Conservation (phyloP, 2,329 filamentous ascomycete genomes). For the Penicillium palitans region DNA sequence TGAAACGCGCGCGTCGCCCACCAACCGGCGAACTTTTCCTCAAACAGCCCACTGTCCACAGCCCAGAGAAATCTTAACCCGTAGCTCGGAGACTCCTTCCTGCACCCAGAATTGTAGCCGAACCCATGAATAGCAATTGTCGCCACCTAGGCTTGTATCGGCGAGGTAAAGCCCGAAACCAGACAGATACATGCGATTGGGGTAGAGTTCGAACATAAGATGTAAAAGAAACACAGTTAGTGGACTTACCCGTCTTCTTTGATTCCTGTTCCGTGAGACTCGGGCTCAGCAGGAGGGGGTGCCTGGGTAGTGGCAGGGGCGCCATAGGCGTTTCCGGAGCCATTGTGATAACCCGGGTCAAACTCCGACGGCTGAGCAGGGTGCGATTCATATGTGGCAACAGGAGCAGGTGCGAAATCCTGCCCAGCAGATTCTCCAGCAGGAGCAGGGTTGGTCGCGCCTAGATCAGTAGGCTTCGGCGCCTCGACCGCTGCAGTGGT, state of each 20-base stretch:
- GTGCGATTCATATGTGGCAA: conserved; percentile 24
- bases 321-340: conserved; percentile 29
- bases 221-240: conserved; percentile 20
- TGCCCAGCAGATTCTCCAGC: conserved; percentile 37
- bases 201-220: conserved; percentile 14
- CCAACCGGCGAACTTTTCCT: neutral
- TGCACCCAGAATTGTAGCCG: conserved; percentile 10
- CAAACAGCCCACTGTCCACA: neutral
- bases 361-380: conserved; percentile 26
- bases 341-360: conserved; percentile 29
- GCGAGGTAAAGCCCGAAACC: conserved; percentile 12
- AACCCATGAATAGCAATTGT: conserved; percentile 21
- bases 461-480: conserved; percentile 40
- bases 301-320: conserved; percentile 22
- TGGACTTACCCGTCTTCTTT: conserved; percentile 91
- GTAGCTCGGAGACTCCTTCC: conserved; percentile 7
- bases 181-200: conserved; percentile 6
- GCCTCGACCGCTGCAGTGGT: conserved; percentile 34
- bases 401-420: conserved; percentile 34
- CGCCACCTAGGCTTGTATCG: conserved; percentile 15
- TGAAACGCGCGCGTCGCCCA: neutral
- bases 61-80: neutral
- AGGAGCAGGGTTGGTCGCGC: conserved; percentile 32
- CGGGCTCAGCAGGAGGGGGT: conserved; percentile 30
- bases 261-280: conserved; percentile 53